phyloP scores from a whole-genome alignment of 768 basidiomycete species.

The Auricularia sp. region DNA sequence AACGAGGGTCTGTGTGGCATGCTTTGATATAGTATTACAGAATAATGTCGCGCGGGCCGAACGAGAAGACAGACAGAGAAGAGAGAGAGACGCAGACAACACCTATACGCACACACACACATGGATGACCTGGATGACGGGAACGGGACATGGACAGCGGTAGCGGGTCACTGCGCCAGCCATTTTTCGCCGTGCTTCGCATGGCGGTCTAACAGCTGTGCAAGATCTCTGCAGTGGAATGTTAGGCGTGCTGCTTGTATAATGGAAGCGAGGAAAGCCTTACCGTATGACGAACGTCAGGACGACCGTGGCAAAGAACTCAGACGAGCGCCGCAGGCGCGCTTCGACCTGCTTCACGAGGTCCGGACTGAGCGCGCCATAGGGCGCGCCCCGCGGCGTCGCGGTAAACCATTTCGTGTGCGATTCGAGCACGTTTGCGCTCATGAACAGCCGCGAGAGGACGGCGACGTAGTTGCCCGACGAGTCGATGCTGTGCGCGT shows the following conservation, averaged over 20 bases:
- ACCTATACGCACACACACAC: not conserved
- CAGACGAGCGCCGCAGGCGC: conserved; percentile 72
- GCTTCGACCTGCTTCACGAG: conserved; percentile 55
- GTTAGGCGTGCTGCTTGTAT: not conserved
- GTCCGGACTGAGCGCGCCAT: conserved; percentile 59
- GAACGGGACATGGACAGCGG: not conserved
- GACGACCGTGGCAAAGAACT: conserved; percentile 85
- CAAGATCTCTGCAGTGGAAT: conserved; percentile 40
- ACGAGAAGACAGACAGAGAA: not conserved
- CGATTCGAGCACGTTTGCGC: conserved; percentile 77
- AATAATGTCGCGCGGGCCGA: not conserved
- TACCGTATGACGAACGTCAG: conserved; percentile 77
- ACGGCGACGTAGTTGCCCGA: conserved; percentile 75
- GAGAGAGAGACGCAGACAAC: not conserved
- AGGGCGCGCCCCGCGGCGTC: conserved; percentile 60
- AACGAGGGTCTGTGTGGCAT: not conserved
- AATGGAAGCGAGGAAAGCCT: conserved; percentile 12
- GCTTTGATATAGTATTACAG: not conserved
- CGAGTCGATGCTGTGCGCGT: conserved; percentile 61
- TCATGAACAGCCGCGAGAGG: conserved; percentile 60
- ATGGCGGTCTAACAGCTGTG: conserved; percentile 83
- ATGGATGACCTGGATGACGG: not conserved
- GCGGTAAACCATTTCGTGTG: conserved; percentile 66
- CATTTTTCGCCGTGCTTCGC: conserved; percentile 90
- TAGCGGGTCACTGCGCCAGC: conserved; percentile 57